Evolutionary conservation across 2,329 filamentous ascomycete genomes (phyloP), one percentile per base, ranked within the genome.

Genomic region (Zarea fungicola): DNA sequence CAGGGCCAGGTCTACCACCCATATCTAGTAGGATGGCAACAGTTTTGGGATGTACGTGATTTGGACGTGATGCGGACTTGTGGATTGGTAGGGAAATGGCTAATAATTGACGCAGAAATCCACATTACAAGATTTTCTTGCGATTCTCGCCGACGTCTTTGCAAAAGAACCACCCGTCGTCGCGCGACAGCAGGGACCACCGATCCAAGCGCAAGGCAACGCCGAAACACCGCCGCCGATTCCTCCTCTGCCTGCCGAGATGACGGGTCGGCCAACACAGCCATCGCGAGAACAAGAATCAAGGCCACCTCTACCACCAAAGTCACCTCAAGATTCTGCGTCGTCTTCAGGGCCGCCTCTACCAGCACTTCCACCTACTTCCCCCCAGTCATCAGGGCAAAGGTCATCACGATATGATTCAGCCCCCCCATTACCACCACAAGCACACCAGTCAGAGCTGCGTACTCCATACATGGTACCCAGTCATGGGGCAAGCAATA

Each of bases 1-100:
- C 92, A 97, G 61, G 93, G 93, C 22, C 85, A 88, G 64, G 81
- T 97, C 55, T 99, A 97, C 65, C 93, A 99, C 65, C 93, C 93
- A 31, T 99, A 97, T 65, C 73, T 99, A 40, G 88, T 89, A 26
- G 84, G 89, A 54, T 99, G 93, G 93, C 73, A 78, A 26, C 83
- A 89, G 56, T 92, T 87, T 58, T 93, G 88, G 87, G 89, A 96
- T 80, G 89, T 95, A 67, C 72, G 87, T 81, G 19, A 47, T 58
- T 18, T 23, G 42, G n/a, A 21, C 6, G 18, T 39, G 23, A 8
- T 10, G 23, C 4, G 9, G 37, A 19, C n/a, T n/a, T n/a, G n/a
- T n/a, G n/a, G n/a, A n/a, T 9, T 16, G 9, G 4, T 3, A 14
- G 31, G 35, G 6, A 1, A n/a, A 9, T 29, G 51, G 21, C 57